These are phyloP conservation scores for Alectoria sarmentosa DNA, from an alignment of 495 filamentous ascomycete species.

Conservation along the genomic window DNA sequence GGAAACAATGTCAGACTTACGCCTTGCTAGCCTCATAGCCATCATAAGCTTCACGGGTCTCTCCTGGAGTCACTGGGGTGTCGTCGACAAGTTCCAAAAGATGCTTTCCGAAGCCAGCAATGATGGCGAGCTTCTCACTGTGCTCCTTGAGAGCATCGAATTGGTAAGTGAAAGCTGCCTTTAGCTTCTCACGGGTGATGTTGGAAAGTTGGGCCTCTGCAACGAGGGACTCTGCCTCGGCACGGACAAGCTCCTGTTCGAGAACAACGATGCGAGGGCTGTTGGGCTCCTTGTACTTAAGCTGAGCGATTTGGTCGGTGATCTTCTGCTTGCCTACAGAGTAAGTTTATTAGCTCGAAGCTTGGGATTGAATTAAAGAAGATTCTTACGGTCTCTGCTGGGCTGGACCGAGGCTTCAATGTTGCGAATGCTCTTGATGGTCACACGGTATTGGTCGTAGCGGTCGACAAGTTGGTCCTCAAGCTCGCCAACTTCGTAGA, in stretches of 20 bases:
- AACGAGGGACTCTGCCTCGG: slow-evolving; percentile 95
- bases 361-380: background rate
- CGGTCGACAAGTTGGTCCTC: slow-evolving; percentile 97
- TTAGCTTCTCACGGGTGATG: slow-evolving; percentile 98
- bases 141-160: slow-evolving; percentile 97
- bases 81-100: slow-evolving; percentile 92
- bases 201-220: slow-evolving; percentile 97
- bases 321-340: slow-evolving; percentile 89
- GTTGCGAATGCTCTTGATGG: slow-evolving; percentile 98
- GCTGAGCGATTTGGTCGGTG: slow-evolving; percentile 95
- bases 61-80: slow-evolving; percentile 91
- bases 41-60: slow-evolving; percentile 93
- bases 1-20: slow-evolving; percentile 28
- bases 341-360: background rate
- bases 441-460: slow-evolving; percentile 98
- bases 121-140: slow-evolving; percentile 96
- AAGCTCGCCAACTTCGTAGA: slow-evolving; percentile 97
- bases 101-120: slow-evolving; percentile 96
- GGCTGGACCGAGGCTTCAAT: slow-evolving; percentile 98
- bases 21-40: slow-evolving; percentile 97
- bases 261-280: slow-evolving; percentile 95
- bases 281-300: slow-evolving; percentile 99
- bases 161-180: slow-evolving; percentile 96
- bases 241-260: slow-evolving; percentile 96
- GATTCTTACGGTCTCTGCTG: slow-evolving; percentile 80